These are phyloP conservation scores for Starmera caribaea DNA, from an alignment of 805 yeast species.

Conservation along the genomic window DNA sequence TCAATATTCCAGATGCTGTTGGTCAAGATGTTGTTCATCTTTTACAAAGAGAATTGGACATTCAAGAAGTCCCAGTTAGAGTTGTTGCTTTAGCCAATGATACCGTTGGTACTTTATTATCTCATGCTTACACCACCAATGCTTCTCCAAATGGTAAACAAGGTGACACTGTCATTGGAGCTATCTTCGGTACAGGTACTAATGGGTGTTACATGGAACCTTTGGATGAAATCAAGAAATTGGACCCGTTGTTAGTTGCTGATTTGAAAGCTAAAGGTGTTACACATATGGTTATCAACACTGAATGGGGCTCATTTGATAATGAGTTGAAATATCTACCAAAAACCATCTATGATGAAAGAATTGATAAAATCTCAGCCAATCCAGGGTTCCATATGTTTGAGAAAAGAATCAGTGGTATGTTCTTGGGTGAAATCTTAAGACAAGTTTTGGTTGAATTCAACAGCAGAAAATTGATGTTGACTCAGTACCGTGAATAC, in stretches of 20 bases:
- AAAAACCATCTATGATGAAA: conserved; percentile 63
- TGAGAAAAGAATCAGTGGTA: conserved; percentile 86
- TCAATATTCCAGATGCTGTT: conserved; percentile 74
- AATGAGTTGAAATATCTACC: conserved; percentile 72
- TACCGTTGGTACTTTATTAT: conserved; percentile 87
- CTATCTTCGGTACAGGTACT: conserved; percentile 96
- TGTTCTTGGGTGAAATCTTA: conserved; percentile 86
- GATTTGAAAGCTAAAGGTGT: conserved; percentile 33
- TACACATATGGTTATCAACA: conserved; percentile 77
- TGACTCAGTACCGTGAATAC: conserved; percentile 38
- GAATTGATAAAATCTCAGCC: conserved; percentile 62
- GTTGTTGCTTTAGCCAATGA: conserved; percentile 92
- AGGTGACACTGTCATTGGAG: conserved; percentile 75
- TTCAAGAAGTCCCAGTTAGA: conserved; percentile 46
- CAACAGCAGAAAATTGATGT: conserved; percentile 45
- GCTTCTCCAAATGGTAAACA: conserved; percentile 44
- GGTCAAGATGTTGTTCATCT: conserved; percentile 72
- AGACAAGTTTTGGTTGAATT: conserved; percentile 68
- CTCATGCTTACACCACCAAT: conserved; percentile 73
- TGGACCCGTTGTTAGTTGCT: conserved; percentile 37
- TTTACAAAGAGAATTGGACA: conserved; percentile 62
- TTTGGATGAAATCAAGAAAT: conserved; percentile 62
- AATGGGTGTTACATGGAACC: conserved; percentile 90
- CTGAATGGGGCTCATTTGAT: conserved; percentile 98
- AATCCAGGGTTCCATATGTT: conserved; percentile 86